Evolutionary conservation across 73 alveolate genomes (phyloP), one percentile per base, ranked within the genome.

Genomic region (Durusdinium trenchii): DNA sequence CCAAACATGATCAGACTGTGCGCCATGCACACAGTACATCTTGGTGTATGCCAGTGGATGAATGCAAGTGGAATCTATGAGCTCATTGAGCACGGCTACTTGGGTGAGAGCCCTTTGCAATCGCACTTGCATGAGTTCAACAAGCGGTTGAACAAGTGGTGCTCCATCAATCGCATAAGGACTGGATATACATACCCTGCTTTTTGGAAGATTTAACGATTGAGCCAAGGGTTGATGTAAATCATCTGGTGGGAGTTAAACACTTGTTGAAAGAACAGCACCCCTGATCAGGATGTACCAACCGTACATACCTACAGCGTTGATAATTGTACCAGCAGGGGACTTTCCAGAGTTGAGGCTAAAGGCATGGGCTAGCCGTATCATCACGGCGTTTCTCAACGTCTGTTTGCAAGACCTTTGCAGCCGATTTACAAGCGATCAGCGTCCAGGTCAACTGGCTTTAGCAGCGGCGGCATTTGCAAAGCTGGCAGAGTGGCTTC

Each of bases 341-440:
- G 93, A 82, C 48, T 82, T 6, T 32, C 93, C 93, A 9, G 93
- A 82, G 50, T 48, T 82, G 12, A 16, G 42, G 32, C 93, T 82
- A 3, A 82, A 82, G n/a, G 93, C 93, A 1, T 82, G 71, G 71
- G 1, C 73, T 2, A 9, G 42, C 10, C 23, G 93, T 3, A 26
- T 82, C 51, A 50, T 82, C 36, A 3, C 38, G 0, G 46, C 93
- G 3, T 82, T 82, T 40, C 52, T 82, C 5, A 47, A 47, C 1
- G 48, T 35, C 7, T 45, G 67, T 16, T 42, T 82, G 16, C 75
- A 82, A 23, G 93, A 50, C 9, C 35, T 40, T 6, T 79, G 90
- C 50, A 7, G 23, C 50, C 45, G 4, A 9, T 76, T 42, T 42
- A 10, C 57, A 6, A 43, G 3, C 23, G 47, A 30, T 2, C 62